Evolutionary conservation across 345 rosid species (phyloP), one percentile per base, ranked within the genome.

Genomic region (Gynandropsis gynandra): DNA sequence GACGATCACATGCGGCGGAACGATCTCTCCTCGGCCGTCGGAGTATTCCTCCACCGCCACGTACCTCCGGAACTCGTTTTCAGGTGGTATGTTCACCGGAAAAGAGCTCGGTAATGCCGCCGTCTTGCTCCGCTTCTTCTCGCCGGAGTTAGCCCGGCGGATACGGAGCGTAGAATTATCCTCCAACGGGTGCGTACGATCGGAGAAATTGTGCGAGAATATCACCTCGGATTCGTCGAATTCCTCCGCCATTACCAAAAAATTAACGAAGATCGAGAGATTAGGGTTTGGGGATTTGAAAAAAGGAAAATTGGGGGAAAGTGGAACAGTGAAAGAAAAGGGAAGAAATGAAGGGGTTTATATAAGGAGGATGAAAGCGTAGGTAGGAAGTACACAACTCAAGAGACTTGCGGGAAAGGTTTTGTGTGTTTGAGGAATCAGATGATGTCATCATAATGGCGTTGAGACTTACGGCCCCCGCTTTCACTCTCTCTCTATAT

Each of bases 141-240:
- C 54, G 8, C 15, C 47, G 6, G 52, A 51, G 27, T 18, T 57
- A n/a, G 27, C 34, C 7, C 57, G 50, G 51, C 57, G 50, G 47
- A 45, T 38, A 45, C 11, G 57, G 37, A 49, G 55, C 35, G 65
- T 65, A 34, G 40, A 56, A 27, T 59, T 66, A 34, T 34, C 59
- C 19, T 61, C 67, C 47, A 33, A 56, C 0, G 54, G 18, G 27
- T 41, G 56, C 17, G 33, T 44, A 18, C 21, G 9, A 0, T 61
- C 52, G 17, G 18, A 46, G 47, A 1, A 62, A 38, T 47, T 52
- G 20, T 72, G 72, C 16, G 76, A 54, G 63, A 78, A 73, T 29
- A 72, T 27, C 13, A 75, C 45, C 16, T 78, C 83, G 43, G 83
- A 78, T 66, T 78, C 83, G 40, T 74, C 78, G 54, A 70, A 72